These are phyloP conservation scores for Cytospora piceicola DNA, from an alignment of 2,329 filamentous ascomycete species.

Conservation along the genomic window DNA sequence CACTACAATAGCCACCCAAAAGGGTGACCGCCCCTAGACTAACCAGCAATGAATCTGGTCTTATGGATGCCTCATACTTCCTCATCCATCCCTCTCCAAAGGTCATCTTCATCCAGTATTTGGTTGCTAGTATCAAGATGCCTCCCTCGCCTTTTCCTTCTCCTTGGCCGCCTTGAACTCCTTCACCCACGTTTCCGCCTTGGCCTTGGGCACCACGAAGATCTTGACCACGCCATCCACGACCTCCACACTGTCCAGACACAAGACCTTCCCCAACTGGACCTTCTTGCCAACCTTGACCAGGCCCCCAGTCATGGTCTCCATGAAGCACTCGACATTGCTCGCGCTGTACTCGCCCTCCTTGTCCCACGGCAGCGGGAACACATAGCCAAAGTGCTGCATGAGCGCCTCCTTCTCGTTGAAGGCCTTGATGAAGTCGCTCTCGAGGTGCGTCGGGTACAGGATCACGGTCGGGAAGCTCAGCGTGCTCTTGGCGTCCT, in stretches of 20 bases:
- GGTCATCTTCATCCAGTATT: too few relatives aligned
- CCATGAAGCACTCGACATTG: slow-evolving; percentile 84
- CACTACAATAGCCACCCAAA: too few relatives aligned
- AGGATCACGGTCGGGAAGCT: slow-evolving; percentile 80
- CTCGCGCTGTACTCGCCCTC: slow-evolving; percentile 66
- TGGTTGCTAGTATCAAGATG: slow-evolving; percentile 3
- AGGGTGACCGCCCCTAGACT: too few relatives aligned
- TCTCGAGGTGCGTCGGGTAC: slow-evolving; percentile 81
- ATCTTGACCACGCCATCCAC: slow-evolving; percentile 84
- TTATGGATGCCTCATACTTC: too few relatives aligned
- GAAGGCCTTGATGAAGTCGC: slow-evolving; percentile 89
- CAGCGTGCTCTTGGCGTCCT: slow-evolving; percentile 73
- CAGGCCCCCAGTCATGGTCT: slow-evolving; percentile 77
- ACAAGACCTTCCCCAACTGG: slow-evolving; percentile 73
- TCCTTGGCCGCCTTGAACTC: slow-evolving; percentile 81
- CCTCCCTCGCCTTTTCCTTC: slow-evolving; percentile 46
- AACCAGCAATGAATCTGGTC: too few relatives aligned
- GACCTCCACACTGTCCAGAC: slow-evolving; percentile 78
- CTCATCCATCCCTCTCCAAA: not conserved
- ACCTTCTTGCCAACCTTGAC: slow-evolving; percentile 91
- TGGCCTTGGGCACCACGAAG: slow-evolving; percentile 75
- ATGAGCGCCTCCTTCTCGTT: slow-evolving; percentile 74
- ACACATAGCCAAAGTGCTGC: slow-evolving; percentile 82
- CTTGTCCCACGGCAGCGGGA: slow-evolving; percentile 86
- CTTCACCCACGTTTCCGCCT: slow-evolving; percentile 75